These are phyloP conservation scores for Claviceps sp. DNA, from an alignment of 2,329 filamentous ascomycete species.

Conservation along the genomic window DNA sequence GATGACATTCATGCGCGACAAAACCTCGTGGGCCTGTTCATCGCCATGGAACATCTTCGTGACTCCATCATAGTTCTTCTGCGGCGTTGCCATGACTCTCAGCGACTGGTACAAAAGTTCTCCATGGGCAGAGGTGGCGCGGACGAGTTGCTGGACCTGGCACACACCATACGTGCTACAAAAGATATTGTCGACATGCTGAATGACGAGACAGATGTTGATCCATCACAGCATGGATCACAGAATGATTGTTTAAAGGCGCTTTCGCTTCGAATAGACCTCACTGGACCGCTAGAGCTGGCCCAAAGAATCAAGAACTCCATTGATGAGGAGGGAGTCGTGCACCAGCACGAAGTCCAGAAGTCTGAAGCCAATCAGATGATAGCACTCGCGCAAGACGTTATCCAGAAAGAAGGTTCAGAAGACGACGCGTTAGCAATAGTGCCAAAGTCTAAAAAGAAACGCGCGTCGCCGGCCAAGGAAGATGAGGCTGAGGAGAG, in stretches of 20 bases:
- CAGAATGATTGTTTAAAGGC: conserved; percentile 24
- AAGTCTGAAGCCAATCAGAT: conserved; percentile 59
- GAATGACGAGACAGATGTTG: conserved; percentile 11
- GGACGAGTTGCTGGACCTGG: conserved; percentile 76
- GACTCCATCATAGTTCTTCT: conserved; percentile 58
- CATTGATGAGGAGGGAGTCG: conserved; percentile 88
- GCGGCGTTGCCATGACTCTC: conserved; percentile 67
- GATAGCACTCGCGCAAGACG: conserved; percentile 58
- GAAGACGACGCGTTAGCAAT: conserved; percentile 37
- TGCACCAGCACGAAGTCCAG: conserved; percentile 64
- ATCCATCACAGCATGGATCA: conserved; percentile 4
- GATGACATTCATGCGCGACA: conserved; percentile 65
- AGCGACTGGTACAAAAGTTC: conserved; percentile 87
- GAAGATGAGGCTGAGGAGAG: conserved; percentile 48
- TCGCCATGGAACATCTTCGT: conserved; percentile 51
- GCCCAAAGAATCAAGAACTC: conserved; percentile 59
- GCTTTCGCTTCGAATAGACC: conserved; percentile 45
- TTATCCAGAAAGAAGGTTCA: conserved; percentile 53
- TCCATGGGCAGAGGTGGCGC: conserved; percentile 82
- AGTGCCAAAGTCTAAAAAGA: conserved; percentile 41
- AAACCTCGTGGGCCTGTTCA: conserved; percentile 66
- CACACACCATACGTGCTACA: conserved; percentile 66
- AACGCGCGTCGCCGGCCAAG: conserved; percentile 31
- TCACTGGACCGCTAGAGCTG: conserved; percentile 54
- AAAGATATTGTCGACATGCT: conserved; percentile 47